Evolutionary conservation across 1,139 yeast genomes (phyloP).

Genomic region (Nakaseomyces sp.): DNA sequence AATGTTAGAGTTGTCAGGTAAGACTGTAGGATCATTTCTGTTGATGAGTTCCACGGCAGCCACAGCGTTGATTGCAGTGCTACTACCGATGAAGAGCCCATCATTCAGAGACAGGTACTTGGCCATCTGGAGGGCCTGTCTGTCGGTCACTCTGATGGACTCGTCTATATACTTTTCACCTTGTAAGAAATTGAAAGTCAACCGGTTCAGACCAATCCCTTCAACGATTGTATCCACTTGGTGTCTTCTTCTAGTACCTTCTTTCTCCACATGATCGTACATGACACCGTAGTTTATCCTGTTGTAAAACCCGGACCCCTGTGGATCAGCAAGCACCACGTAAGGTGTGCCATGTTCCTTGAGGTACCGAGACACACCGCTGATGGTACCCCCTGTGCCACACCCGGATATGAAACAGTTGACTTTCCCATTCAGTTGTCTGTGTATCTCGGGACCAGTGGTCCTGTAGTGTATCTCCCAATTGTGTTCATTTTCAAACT

Average conservation of each 20-base stretch:
- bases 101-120: slow-evolving; percentile 69
- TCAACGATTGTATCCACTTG: slow-evolving; percentile 94
- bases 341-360: slow-evolving; percentile 42
- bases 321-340: slow-evolving; percentile 82
- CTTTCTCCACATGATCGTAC: slow-evolving; percentile 82
- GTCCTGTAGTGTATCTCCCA: slow-evolving; percentile 77
- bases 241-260: slow-evolving; percentile 89
- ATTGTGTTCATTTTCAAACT: slow-evolving; percentile 85
- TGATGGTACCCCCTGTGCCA: slow-evolving; percentile 50
- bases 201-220: slow-evolving; percentile 84
- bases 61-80: slow-evolving; percentile 87
- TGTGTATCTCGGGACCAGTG: slow-evolving; percentile 86
- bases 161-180: slow-evolving; percentile 70
- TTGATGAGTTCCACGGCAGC: slow-evolving; percentile 71
- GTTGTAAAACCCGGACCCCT: slow-evolving; percentile 85
- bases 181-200: slow-evolving; percentile 68
- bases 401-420: slow-evolving; percentile 74
- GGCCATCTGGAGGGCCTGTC: slow-evolving; percentile 82
- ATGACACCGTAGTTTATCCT: slow-evolving; percentile 83
- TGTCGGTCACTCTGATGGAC: slow-evolving; percentile 70
- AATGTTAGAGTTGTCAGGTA: slow-evolving; percentile 57
- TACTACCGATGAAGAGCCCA: slow-evolving; percentile 85
- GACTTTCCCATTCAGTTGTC: slow-evolving; percentile 53
- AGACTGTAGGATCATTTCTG: slow-evolving; percentile 15
- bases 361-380: slow-evolving; percentile 68